A percentile compares a stretch with the other conserved stretches of the same genome.
These are phyloP conservation scores for Rhodotorula sp. DNA, from an alignment of 1,284 basidiomycete species.

Conservation along the genomic window DNA sequence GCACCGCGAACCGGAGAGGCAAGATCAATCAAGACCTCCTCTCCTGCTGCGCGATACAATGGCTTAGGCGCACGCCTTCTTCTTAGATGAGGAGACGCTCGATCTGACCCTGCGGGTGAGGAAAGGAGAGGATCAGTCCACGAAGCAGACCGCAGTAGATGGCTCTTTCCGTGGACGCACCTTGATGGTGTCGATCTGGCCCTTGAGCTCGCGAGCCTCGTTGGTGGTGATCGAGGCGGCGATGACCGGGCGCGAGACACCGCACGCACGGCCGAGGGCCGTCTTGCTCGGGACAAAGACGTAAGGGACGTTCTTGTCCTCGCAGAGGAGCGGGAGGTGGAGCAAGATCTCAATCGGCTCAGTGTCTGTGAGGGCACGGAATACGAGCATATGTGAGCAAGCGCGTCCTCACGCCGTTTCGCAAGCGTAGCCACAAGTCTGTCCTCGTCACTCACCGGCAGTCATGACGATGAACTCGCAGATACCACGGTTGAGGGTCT, in stretches of 20 bases:
- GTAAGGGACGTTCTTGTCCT: constrained; percentile 80
- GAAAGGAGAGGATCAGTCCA: not conserved
- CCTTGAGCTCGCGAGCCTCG: constrained; percentile 86
- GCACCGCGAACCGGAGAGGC: not conserved
- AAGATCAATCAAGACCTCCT: constrained; percentile 24
- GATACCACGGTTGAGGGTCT: constrained; percentile 95
- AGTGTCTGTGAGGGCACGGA: constrained; percentile 62
- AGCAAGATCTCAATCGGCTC: constrained; percentile 97
- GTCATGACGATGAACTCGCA: constrained; percentile 98
- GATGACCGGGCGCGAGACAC: constrained; percentile 93
- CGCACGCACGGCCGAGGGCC: constrained; percentile 92
- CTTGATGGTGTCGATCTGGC: constrained; percentile 88
- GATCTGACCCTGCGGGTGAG: constrained; percentile 60
- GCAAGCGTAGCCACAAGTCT: not conserved
- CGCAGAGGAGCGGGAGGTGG: constrained; percentile 94
- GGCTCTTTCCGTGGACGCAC: constrained; percentile 30
- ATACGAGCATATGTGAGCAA: too few relatives aligned
- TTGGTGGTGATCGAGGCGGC: constrained; percentile 93
- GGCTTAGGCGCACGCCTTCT: not conserved
- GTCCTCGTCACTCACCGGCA: constrained; percentile 54
- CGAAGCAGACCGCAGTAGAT: too few relatives aligned
- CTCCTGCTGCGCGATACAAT: not conserved
- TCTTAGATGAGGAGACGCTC: constrained; percentile 67
- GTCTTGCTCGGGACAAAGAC: constrained; percentile 93
- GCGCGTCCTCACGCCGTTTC: not conserved